phyloP scores from a whole-genome alignment of 495 filamentous ascomycete genomes.

The Tuber calosporum region DNA sequence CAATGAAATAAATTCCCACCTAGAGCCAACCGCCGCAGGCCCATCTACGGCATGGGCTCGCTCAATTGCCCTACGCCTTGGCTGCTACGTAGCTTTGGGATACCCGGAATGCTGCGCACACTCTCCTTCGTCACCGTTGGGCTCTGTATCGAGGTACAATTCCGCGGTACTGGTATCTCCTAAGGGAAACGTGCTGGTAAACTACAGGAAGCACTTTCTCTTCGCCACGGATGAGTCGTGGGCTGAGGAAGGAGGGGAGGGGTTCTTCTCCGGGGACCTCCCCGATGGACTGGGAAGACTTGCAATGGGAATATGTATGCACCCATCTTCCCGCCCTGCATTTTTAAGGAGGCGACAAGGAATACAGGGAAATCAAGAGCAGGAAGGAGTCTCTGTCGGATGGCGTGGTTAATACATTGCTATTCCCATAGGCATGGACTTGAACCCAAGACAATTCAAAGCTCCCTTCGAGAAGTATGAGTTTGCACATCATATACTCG shows the following conservation, averaged over 20 bases:
- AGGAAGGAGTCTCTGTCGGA: background rate
- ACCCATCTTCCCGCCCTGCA: slow-evolving; percentile 3
- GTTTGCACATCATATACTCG: slow-evolving; percentile 72
- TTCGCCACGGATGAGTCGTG: slow-evolving; percentile 90
- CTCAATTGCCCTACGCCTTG: slow-evolving; percentile 59
- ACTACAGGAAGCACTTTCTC: slow-evolving; percentile 85
- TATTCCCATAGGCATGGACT: slow-evolving; percentile 53
- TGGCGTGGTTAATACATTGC: slow-evolving; percentile 12
- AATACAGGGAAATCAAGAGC: slow-evolving; percentile 16
- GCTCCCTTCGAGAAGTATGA: slow-evolving; percentile 69
- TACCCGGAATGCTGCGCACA: slow-evolving; percentile 68
- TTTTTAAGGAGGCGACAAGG: slow-evolving; percentile 8
- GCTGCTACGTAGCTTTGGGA: slow-evolving; percentile 77
- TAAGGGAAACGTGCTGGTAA: slow-evolving; percentile 61
- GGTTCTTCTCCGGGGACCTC: slow-evolving; percentile 53
- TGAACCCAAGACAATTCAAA: slow-evolving; percentile 49
- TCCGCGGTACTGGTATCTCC: slow-evolving; percentile 71
- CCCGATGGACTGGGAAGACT: slow-evolving; percentile 53
- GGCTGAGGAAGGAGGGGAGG: slow-evolving; percentile 66
- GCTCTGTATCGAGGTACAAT: slow-evolving; percentile 60
- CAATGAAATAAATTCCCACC: slow-evolving; percentile 65
- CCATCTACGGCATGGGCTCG: slow-evolving; percentile 74
- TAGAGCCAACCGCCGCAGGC: slow-evolving; percentile 71
- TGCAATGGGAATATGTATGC: slow-evolving; percentile 82
- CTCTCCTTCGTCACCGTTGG: slow-evolving; percentile 42